Conservation (phyloP, 345 rosid species). For the Hevea brasiliensis region DNA sequence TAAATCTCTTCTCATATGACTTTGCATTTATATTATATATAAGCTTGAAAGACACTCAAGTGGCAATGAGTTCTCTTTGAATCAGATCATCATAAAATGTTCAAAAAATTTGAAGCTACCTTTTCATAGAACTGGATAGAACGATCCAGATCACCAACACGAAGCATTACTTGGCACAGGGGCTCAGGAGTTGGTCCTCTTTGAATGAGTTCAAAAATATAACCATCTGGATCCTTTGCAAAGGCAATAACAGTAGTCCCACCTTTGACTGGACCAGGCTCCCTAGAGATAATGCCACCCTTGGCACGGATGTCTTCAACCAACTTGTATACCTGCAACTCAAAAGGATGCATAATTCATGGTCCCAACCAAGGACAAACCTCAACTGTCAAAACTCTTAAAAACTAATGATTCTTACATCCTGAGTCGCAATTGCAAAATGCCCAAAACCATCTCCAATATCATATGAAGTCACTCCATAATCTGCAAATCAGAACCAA, state of each 20-base stretch:
- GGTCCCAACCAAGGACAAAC: conserved; percentile 7
- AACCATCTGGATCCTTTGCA: conserved; percentile 99
- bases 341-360: conserved; percentile 1
- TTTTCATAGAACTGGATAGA: conserved; percentile 89
- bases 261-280: conserved; percentile 95
- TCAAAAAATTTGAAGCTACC: conserved; percentile 51
- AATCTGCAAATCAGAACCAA: conserved; percentile 46
- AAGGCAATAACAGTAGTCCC: conserved; percentile 69
- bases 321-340: conserved; percentile 65
- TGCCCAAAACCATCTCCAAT: conserved; percentile 96
- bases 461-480: conserved; percentile 82
- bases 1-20: background rate
- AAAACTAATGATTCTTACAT: conserved; percentile 45
- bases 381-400: background rate
- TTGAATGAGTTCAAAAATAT: conserved; percentile 78
- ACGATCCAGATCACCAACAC: conserved; percentile 83
- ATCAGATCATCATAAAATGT: too few species aligned
- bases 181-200: conserved; percentile 91
- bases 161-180: conserved; percentile 94
- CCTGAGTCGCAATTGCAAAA: conserved; percentile 83
- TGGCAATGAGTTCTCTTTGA: background rate
- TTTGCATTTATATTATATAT: background rate
- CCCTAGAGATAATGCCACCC: conserved; percentile 78
- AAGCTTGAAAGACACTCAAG: background rate
- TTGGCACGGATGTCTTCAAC: conserved; percentile 70